These are phyloP conservation scores for Lophiostoma macrostomum DNA, from an alignment of 495 filamentous ascomycete genomes.

Conservation along the genomic window DNA sequence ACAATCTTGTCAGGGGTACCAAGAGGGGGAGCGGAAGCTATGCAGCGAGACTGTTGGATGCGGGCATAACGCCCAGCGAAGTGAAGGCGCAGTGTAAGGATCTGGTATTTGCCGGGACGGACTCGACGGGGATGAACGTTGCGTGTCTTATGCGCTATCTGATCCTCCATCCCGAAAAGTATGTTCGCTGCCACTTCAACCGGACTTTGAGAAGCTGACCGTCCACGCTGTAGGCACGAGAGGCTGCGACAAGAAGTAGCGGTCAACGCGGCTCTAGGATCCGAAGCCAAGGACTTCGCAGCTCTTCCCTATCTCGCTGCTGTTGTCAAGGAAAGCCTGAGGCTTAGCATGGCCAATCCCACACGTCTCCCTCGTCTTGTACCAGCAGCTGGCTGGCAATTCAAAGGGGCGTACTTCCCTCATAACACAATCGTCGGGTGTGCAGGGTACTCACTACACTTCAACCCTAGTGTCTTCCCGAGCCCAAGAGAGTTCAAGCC, in stretches of 20 bases:
- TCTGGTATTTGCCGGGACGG: constrained; percentile 45
- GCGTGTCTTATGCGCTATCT: constrained; percentile 47
- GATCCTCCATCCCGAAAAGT: constrained; percentile 45
- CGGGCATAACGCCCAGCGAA: constrained; percentile 44
- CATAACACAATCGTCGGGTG: constrained; percentile 47
- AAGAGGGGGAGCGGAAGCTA: constrained; percentile 42
- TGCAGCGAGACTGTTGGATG: constrained; percentile 47
- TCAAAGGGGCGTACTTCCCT: constrained; percentile 41
- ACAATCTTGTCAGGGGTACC: constrained; percentile 35
- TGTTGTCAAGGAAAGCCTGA: constrained; percentile 21
- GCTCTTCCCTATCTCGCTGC: constrained; percentile 18
- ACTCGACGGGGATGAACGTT: constrained; percentile 49
- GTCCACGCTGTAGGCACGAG: constrained; percentile 36
- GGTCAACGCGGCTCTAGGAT: constrained; percentile 33
- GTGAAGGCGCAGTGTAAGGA: constrained; percentile 48
- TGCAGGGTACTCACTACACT: constrained; percentile 45
- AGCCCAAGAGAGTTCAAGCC: constrained; percentile 47
- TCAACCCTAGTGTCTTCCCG: constrained; percentile 46
- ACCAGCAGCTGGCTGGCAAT: constrained; percentile 28
- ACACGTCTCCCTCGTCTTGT: constrained; percentile 50
- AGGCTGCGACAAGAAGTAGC: constrained; percentile 42
- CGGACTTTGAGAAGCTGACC: not conserved
- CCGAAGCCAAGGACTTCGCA: constrained; percentile 2
- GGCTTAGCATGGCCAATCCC: constrained; percentile 48
- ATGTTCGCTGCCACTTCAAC: constrained; percentile 2